These are phyloP conservation scores for Alternaria incomplexa DNA, from an alignment of 2,329 filamentous ascomycete species.

Conservation along the genomic window DNA sequence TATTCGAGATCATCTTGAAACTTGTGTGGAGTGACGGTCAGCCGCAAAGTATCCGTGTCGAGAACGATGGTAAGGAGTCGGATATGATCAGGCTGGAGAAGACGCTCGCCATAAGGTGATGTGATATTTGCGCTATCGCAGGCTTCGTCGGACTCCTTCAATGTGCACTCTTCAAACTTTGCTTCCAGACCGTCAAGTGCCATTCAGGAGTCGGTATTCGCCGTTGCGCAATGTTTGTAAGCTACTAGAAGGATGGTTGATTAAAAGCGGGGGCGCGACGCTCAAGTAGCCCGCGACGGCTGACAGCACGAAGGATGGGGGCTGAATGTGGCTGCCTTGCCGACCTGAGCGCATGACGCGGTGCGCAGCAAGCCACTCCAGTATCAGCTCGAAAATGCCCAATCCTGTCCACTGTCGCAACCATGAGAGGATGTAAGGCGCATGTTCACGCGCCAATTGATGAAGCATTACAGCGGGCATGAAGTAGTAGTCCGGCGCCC, in stretches of 20 bases:
- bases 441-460: not conserved
- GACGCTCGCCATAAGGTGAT: not conserved
- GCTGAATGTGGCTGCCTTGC: not conserved
- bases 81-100: not conserved
- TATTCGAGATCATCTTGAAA: not conserved
- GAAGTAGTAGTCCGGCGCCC: not conserved
- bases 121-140: too few relatives aligned
- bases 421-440: not conserved
- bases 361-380: not conserved
- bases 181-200: not conserved
- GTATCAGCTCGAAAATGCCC: fast-evolving
- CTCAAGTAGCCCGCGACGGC: not conserved
- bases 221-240: not conserved
- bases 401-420: fast-evolving
- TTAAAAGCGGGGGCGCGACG: not conserved
- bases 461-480: not conserved
- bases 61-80: not conserved
- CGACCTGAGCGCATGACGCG: not conserved
- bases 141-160: fast-evolving
- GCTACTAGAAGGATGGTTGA: not conserved
- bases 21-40: not conserved
- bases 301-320: not conserved
- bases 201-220: not conserved
- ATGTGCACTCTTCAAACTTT: not conserved
- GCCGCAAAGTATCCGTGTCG: fast-evolving